These are phyloP conservation scores for Ophiostoma sp. DNA, from an alignment of 2,329 filamentous ascomycete genomes.

Conservation along the genomic window DNA sequence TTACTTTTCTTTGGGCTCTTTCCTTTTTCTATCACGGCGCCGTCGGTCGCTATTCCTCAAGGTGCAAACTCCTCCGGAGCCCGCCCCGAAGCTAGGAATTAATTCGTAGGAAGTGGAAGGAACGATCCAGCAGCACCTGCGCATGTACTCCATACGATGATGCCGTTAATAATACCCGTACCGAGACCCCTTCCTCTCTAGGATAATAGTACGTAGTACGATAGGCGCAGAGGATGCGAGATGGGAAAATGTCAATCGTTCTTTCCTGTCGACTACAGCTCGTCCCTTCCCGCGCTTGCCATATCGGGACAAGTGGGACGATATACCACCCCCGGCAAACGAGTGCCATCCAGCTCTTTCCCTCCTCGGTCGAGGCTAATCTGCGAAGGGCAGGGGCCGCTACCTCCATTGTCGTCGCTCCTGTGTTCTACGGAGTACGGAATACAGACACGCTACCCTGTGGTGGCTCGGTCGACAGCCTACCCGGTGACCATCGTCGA, in stretches of 20 bases:
- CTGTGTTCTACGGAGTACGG: too few species aligned
- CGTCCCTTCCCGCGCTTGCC: constrained; percentile 13
- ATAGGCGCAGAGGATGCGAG: background rate
- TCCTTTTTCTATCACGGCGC: background rate
- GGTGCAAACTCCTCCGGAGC: constrained; percentile 1
- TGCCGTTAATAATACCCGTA: too few species aligned
- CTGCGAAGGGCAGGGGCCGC: background rate
- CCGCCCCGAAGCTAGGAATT: background rate
- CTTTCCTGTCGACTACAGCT: background rate
- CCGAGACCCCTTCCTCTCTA: background rate
- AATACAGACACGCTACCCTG: background rate
- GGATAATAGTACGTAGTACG: background rate
- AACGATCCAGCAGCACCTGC: background rate
- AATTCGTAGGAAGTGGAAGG: background rate
- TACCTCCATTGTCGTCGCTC: background rate
- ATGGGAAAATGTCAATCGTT: background rate
- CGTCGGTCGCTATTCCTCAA: background rate
- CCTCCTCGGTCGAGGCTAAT: background rate
- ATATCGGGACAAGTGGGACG: constrained; percentile 9
- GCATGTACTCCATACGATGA: too few species aligned
- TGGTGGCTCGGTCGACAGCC: background rate
- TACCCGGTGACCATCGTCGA: background rate
- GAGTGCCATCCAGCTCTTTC: background rate
- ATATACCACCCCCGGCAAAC: background rate
- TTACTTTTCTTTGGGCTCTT: background rate